Conservation (phyloP, 345 rosid species). For the Pistacia atlantica region DNA sequence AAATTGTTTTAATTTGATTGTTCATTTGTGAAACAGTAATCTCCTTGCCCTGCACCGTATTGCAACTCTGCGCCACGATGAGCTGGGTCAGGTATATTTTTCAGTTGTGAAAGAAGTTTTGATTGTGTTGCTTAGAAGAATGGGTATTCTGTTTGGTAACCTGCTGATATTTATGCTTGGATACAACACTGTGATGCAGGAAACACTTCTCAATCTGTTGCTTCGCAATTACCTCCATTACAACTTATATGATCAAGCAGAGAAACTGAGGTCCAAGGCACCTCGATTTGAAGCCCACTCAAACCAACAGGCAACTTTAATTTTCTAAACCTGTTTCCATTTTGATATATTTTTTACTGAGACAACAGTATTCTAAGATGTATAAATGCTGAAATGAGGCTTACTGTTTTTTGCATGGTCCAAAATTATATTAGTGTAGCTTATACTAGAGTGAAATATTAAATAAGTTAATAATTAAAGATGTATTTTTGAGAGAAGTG, state of each 20-base stretch:
- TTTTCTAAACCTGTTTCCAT: not conserved
- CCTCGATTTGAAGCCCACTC: conserved; percentile 65
- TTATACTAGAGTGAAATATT: too few species aligned
- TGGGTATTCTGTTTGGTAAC: not conserved
- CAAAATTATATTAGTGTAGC: not conserved
- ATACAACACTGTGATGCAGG: conserved; percentile 31
- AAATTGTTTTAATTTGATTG: conserved; percentile 14
- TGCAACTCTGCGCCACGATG: conserved; percentile 65
- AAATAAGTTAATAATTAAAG: too few species aligned
- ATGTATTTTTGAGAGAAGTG: too few species aligned
- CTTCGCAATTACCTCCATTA: conserved; percentile 69
- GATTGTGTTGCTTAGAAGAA: not conserved
- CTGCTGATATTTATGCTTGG: conserved; percentile 3
- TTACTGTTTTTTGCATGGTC: not conserved
- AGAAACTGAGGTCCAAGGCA: conserved; percentile 64
- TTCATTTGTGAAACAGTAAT: conserved; percentile 36
- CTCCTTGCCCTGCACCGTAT: conserved; percentile 59
- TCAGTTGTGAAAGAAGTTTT: not conserved
- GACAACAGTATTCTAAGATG: not conserved
- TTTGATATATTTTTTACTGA: not conserved
- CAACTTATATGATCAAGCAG: conserved; percentile 65
- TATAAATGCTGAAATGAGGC: not conserved
- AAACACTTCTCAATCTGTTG: conserved; percentile 59
- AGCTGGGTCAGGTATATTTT: conserved; percentile 56
- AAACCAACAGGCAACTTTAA: conserved; percentile 46